Evolutionary conservation across 2,329 filamentous ascomycete genomes (phyloP).

Genomic region (Pezicula rhizophila): DNA sequence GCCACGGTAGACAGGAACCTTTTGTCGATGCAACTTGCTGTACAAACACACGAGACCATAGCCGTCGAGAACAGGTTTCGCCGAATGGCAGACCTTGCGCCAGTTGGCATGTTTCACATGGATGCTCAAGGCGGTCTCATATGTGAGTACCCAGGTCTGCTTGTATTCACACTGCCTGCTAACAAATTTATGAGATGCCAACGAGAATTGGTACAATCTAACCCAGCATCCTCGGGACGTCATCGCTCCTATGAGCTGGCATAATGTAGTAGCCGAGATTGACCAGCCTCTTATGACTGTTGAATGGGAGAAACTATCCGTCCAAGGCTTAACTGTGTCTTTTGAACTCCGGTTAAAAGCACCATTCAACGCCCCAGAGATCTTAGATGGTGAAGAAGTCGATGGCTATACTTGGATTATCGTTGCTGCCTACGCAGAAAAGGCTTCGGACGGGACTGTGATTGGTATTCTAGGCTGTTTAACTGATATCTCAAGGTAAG

Average conservation of each 20-base stretch:
- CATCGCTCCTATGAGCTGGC: slow-evolving; percentile 29
- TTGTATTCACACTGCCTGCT: slow-evolving; percentile 20
- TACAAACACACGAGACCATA: slow-evolving; percentile 43
- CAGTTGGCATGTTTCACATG: slow-evolving; percentile 68
- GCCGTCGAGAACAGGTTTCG: slow-evolving; percentile 60
- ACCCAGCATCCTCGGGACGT: slow-evolving; percentile 35
- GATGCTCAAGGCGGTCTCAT: slow-evolving; percentile 58
- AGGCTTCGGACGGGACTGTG: slow-evolving; percentile 9
- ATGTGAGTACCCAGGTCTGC: slow-evolving; percentile 66
- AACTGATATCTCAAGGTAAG: slow-evolving; percentile 7
- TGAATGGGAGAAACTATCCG: slow-evolving; percentile 16
- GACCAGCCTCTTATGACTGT: slow-evolving; percentile 13
- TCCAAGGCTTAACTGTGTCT: slow-evolving; percentile 9
- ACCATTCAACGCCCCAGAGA: slow-evolving; percentile 43
- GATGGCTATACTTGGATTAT: slow-evolving; percentile 22
- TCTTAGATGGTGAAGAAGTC: slow-evolving; percentile 46
- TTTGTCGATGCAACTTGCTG: slow-evolving; percentile 58
- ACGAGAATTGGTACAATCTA: slow-evolving; percentile 52
- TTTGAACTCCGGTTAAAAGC: slow-evolving; percentile 18
- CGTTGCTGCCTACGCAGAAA: slow-evolving; percentile 18
- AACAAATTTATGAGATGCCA: background rate
- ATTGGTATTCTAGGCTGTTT: slow-evolving; percentile 15
- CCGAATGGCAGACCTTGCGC: slow-evolving; percentile 66
- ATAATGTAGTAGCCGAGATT: slow-evolving; percentile 9
- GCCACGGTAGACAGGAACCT: slow-evolving; percentile 62